Conservation (phyloP, 768 basidiomycete species). For the Mycena haematopus region DNA sequence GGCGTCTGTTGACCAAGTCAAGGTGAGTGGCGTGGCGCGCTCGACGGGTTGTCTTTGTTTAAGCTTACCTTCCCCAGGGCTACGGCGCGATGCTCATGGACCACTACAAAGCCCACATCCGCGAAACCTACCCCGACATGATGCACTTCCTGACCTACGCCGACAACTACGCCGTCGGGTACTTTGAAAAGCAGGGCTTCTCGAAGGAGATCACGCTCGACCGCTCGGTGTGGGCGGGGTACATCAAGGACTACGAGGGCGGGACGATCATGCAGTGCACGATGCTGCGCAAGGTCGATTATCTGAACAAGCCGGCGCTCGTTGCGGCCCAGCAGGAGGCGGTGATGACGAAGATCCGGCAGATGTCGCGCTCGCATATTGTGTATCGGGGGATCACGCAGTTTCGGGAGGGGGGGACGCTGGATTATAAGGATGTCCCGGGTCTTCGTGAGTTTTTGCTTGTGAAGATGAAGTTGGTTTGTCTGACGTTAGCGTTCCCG, state of each 20-base stretch:
- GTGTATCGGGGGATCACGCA: slow-evolving; percentile 80
- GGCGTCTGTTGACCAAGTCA: slow-evolving; percentile 95
- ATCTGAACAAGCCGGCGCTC: slow-evolving; percentile 79
- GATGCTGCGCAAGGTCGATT: slow-evolving; percentile 92
- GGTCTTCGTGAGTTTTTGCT: slow-evolving; percentile 70
- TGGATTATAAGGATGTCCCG: slow-evolving; percentile 84
- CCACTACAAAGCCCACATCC: slow-evolving; percentile 94
- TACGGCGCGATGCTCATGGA: slow-evolving; percentile 99
- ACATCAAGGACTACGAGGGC: slow-evolving; percentile 99
- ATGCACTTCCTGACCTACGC: slow-evolving; percentile 97
- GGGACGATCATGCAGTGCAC: slow-evolving; percentile 99
- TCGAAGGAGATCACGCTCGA: slow-evolving; percentile 96
- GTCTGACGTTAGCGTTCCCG: slow-evolving; percentile 8
- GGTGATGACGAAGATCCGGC: slow-evolving; percentile 85
- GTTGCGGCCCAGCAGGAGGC: slow-evolving; percentile 87
- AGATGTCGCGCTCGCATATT: slow-evolving; percentile 85
- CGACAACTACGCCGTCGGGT: slow-evolving; percentile 98
- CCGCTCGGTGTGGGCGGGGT: slow-evolving; percentile 93
- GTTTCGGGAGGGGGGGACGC: slow-evolving; percentile 65
- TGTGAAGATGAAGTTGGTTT: slow-evolving; percentile 4
- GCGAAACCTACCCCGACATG: slow-evolving; percentile 82
- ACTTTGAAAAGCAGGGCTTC: slow-evolving; percentile 99
- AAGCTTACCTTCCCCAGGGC: slow-evolving; percentile 58
- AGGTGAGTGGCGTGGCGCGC: slow-evolving; percentile 56
- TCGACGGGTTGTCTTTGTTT: not conserved